Percentiles rank a stretch among this genome's conserved stretches.
These are phyloP conservation scores for Lichtheimia hyalospora DNA, from an alignment of 371 early-diverging fungal genomes.

Conservation along the genomic window DNA sequence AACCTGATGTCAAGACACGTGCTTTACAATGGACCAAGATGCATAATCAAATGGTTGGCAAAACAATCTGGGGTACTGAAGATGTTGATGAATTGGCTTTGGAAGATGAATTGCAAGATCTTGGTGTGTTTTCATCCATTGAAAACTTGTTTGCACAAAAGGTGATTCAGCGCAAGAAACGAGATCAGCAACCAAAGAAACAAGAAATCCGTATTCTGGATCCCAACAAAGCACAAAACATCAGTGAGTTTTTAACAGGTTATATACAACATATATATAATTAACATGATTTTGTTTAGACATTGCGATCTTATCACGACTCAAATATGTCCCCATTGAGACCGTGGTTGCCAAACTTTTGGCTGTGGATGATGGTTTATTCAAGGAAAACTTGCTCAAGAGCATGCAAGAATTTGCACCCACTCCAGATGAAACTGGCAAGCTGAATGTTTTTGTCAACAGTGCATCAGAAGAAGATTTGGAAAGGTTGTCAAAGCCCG, in stretches of 20 bases:
- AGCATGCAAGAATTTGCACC: constrained; percentile 71
- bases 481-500: constrained; percentile 71
- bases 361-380: constrained; percentile 59
- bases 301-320: constrained; percentile 67
- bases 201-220: constrained; percentile 71
- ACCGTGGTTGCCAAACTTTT: constrained; percentile 63
- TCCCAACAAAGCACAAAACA: constrained; percentile 74
- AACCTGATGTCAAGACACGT: constrained; percentile 76
- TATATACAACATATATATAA: not conserved
- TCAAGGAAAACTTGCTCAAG: constrained; percentile 66
- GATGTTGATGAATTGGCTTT: constrained; percentile 54
- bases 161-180: constrained; percentile 46
- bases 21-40: constrained; percentile 89
- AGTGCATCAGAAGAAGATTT: constrained; percentile 66
- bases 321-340: constrained; percentile 60
- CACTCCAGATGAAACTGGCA: constrained; percentile 75
- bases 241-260: constrained; percentile 49
- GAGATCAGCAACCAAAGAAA: constrained; percentile 25
- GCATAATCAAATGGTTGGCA: constrained; percentile 56
- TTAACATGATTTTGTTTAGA: constrained; percentile 29
- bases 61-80: constrained; percentile 58
- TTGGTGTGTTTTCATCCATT: constrained; percentile 69
- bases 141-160: constrained; percentile 80
- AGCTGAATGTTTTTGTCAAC: constrained; percentile 66
- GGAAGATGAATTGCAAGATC: constrained; percentile 48